These are phyloP conservation scores for Teunomyces gatunensis DNA, from an alignment of 805 yeast genomes.

Conservation along the genomic window DNA sequence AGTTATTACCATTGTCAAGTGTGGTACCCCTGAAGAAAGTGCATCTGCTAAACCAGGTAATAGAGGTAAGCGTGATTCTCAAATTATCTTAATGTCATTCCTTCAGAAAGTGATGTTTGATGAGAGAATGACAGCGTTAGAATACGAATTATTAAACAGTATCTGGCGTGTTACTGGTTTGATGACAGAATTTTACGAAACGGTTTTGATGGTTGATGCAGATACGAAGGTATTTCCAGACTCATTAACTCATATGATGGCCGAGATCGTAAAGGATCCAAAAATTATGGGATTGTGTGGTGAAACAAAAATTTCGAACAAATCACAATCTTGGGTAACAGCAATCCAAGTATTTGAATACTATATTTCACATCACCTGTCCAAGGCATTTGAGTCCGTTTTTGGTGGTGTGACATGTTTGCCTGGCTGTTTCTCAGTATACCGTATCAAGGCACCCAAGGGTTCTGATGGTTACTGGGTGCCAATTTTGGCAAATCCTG, in stretches of 20 bases:
- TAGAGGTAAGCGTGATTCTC: conserved; percentile 96
- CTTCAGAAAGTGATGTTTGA: conserved; percentile 84
- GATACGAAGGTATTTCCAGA: conserved; percentile 89
- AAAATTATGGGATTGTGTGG: conserved; percentile 91
- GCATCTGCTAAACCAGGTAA: conserved; percentile 74
- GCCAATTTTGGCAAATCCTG: conserved; percentile 89
- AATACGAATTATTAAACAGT: conserved; percentile 68
- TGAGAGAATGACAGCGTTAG: conserved; percentile 91
- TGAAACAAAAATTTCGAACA: conserved; percentile 87
- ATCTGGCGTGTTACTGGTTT: conserved; percentile 85
- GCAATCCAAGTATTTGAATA: conserved; percentile 93
- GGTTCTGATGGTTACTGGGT: conserved; percentile 76
- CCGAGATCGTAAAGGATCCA: conserved; percentile 85
- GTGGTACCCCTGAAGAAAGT: conserved; percentile 83
- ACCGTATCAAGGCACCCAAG: conserved; percentile 87
- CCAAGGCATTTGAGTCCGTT: conserved; percentile 92
- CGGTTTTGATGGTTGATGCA: conserved; percentile 90
- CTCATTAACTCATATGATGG: conserved; percentile 84
- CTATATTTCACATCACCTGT: conserved; percentile 89
- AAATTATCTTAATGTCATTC: conserved; percentile 85
- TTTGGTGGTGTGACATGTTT: conserved; percentile 94
- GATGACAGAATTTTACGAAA: conserved; percentile 79
- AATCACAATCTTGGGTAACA: conserved; percentile 82
- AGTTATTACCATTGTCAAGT: conserved; percentile 71
- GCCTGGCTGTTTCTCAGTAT: conserved; percentile 94